phyloP scores from a whole-genome alignment of 2,329 filamentous ascomycete species.

The Ophiostoma populinum region DNA sequence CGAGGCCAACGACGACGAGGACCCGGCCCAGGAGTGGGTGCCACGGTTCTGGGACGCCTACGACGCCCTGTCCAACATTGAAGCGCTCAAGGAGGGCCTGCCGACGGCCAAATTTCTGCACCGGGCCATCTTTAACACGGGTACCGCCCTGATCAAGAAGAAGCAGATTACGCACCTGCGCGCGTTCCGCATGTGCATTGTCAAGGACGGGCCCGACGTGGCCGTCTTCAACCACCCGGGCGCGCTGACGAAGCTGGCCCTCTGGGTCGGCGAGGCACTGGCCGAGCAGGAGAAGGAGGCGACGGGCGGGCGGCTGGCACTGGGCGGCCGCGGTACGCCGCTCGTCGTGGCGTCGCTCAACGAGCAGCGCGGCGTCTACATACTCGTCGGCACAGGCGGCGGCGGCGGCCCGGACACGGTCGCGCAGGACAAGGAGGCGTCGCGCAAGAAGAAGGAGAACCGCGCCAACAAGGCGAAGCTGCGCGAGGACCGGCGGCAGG shows the following conservation, averaged over 20 bases:
- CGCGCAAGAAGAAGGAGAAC: conserved; percentile 43
- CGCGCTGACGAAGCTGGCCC: conserved; percentile 77
- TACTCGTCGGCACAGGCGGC: conserved; percentile 84
- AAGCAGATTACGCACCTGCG: conserved; percentile 83
- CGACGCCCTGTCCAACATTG: conserved; percentile 52
- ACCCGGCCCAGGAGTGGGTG: conserved; percentile 40
- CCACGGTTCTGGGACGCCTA: conserved; percentile 55
- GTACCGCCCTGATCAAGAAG: conserved; percentile 81
- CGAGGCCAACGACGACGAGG: conserved; percentile 19
- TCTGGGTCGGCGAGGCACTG: conserved; percentile 89
- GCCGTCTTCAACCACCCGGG: conserved; percentile 84
- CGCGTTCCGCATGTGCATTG: conserved; percentile 86
- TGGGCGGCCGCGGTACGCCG: conserved; percentile 59
- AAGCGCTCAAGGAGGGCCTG: conserved; percentile 58
- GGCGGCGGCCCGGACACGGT: conserved; percentile 63
- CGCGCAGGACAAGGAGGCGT: conserved; percentile 43
- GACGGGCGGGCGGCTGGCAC: conserved; percentile 44
- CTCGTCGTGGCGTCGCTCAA: conserved; percentile 83
- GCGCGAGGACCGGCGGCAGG: conserved; percentile 38
- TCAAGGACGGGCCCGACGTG: conserved; percentile 87
- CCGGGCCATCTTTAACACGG: conserved; percentile 81
- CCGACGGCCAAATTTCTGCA: conserved; percentile 78
- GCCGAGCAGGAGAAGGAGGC: conserved; percentile 70
- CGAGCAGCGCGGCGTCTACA: conserved; percentile 70
- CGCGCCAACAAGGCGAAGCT: conserved; percentile 46